Evolutionary conservation across 2,329 filamentous ascomycete species (phyloP), one percentile per base, ranked within the genome.

Genomic region (Fusarium bactridioides): DNA sequence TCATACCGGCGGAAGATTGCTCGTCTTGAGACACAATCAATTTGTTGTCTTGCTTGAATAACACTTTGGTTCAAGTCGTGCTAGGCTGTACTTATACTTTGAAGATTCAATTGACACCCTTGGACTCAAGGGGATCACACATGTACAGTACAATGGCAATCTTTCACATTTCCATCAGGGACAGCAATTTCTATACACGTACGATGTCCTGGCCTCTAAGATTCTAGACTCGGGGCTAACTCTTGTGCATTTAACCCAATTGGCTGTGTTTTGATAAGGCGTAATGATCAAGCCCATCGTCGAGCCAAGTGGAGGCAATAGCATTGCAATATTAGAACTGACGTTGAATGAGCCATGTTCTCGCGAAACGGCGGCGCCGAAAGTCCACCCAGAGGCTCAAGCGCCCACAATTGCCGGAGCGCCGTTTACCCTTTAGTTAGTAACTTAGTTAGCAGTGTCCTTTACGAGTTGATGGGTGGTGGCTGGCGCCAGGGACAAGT

Each of bases 231-330:
- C 25, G 38, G 31, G 62, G 41, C 67, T 69, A 51, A 67, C 29
- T 18, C 35, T 50, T 64, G 45, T 29, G 35, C 56, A 48, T 68
- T 50, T 48, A 62, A 67, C 40, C 72, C 68, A 61, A 56, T 68
- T 61, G 72, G 65, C 55, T 51, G 54, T 67, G 58, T 69, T 69
- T 58, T 47, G 64, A 58, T 47, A 35, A 31, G 47, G 43, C 64
- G 59, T 59, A 51, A 73, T 66, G 61, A 55, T 67, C 43, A 61
- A 69, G 61, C 71, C 61, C 61, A 67, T 69, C 43, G 50, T 48
- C 51, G 56, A 61, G 64, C 75, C 58, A 77, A 77, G 75, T 77
- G 75, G 75, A 75, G 72, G 68, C 41, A 37, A 43, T 58, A 64
- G 44, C 57, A 66, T 67, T 50, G 45, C 55, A 35, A 47, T 63